Percentiles rank a stretch among this genome's conserved stretches.
These are phyloP conservation scores for Penicillium atrosanguineum DNA, from an alignment of 495 filamentous ascomycete genomes.

Conservation along the genomic window DNA sequence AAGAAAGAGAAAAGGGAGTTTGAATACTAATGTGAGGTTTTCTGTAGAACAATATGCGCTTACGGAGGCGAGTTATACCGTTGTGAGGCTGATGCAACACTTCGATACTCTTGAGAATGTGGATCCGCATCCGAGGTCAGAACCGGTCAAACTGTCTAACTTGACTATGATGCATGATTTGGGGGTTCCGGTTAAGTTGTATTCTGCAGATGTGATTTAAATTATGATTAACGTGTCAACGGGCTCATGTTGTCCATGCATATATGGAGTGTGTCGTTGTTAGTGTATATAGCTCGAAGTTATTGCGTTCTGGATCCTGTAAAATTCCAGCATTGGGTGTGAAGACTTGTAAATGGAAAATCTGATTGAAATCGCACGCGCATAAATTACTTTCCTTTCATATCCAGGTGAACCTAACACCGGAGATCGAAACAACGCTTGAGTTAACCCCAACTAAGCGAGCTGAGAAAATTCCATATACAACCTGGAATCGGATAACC, in stretches of 20 bases:
- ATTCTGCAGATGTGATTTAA: constrained; percentile 18
- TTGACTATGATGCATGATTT: constrained; percentile 41
- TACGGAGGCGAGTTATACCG: constrained; percentile 75
- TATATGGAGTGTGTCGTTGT: not conserved
- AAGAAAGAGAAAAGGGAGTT: not conserved
- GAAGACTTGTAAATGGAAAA: too few species aligned
- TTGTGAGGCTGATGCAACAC: constrained; percentile 68
- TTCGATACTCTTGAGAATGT: constrained; percentile 52
- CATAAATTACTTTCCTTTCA: too few species aligned
- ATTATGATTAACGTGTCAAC: not conserved
- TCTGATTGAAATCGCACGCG: too few species aligned
- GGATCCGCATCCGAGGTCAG: constrained; percentile 25
- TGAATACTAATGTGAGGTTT: not conserved
- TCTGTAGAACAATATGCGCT: constrained; percentile 65
- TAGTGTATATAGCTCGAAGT: not conserved
- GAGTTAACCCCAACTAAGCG: too few species aligned
- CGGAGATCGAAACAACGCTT: too few species aligned
- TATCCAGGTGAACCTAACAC: too few species aligned
- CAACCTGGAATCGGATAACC: too few species aligned
- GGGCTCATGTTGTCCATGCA: not conserved
- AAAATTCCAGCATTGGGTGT: too few species aligned
- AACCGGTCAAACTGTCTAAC: constrained; percentile 33
- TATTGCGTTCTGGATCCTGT: too few species aligned
- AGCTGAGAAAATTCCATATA: too few species aligned
- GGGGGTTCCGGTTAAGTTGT: constrained; percentile 37